Percentiles rank a stretch among this genome's conserved stretches.
Evolutionary conservation across 139 green algal species (phyloP).

Genomic region (Asterochloris erici): DNA sequence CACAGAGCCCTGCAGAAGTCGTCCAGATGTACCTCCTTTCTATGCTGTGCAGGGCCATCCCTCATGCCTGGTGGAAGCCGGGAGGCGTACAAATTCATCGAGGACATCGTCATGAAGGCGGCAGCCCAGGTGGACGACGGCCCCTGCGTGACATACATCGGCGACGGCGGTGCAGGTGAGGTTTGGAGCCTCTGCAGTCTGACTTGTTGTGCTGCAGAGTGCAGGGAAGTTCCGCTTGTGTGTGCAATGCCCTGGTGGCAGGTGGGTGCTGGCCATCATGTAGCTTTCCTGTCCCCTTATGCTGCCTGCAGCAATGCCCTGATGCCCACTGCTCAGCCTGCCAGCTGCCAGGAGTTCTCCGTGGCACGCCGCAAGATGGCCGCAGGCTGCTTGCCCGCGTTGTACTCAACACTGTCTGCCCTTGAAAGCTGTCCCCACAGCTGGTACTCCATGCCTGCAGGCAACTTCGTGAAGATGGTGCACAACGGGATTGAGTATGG

Average conservation of each 20-base stretch:
- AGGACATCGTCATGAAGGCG: slow-evolving; percentile 90
- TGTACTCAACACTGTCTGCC: slow-evolving; percentile 25
- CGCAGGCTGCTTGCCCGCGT: too few relatives aligned
- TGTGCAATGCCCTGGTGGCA: too few relatives aligned
- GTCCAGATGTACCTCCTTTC: background rate
- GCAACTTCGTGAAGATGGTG: slow-evolving; percentile 99
- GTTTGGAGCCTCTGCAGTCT: too few relatives aligned
- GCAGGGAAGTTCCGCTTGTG: too few relatives aligned
- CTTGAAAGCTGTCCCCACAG: slow-evolving; percentile 17
- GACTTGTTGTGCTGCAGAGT: too few relatives aligned
- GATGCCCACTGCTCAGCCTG: too few relatives aligned
- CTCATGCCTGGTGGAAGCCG: slow-evolving; percentile 96
- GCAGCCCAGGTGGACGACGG: slow-evolving; percentile 95
- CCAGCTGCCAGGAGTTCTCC: too few relatives aligned
- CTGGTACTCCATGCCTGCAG: slow-evolving; percentile 26
- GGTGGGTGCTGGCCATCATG: too few relatives aligned
- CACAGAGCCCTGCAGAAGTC: background rate
- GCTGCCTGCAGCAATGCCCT: too few relatives aligned
- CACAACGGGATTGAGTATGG: slow-evolving; percentile 99
- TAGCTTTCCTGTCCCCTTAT: too few relatives aligned
- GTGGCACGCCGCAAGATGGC: too few relatives aligned
- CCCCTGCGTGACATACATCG: slow-evolving; percentile 88
- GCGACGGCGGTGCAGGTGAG: slow-evolving; percentile 56
- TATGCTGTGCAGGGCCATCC: slow-evolving; percentile 64
- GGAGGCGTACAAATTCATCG: slow-evolving; percentile 84